Evolutionary conservation across 2,329 filamentous ascomycete genomes (phyloP), one percentile per base, ranked within the genome.

Genomic region (Ophiosphaerella narmari): DNA sequence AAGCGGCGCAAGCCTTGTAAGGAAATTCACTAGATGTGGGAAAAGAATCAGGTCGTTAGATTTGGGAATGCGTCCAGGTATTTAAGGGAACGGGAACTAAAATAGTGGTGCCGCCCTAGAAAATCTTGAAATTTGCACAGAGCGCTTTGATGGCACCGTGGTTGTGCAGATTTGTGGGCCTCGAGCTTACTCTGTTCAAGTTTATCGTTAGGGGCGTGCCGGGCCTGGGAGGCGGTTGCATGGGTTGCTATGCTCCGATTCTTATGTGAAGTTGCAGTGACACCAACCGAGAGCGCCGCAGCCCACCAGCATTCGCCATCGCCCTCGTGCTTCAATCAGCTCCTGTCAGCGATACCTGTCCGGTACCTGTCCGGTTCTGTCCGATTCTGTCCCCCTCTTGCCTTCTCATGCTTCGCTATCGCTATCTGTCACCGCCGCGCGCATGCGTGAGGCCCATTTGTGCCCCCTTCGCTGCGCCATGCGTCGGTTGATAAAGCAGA

Each of bases 21-120:
- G 47, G 42, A 48, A 40, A 39, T 51, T 58, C 49, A 60, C 55
- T 26, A 40, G 52, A 36, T 32, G 52, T 44, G 39, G 50, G 44
- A 55, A 47, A 48, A 50, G 35, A 55, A 42, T 57, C 48, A 45
- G 50, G 45, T 53, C 49, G 57, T 16, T 1, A 57, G 56, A 49
- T 41, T 39, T 50, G 43, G 55, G 55, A 55, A 43, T 55, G 7
- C 34, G 36, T 46, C 46, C 33, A 52, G 50, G 51, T 62, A 64
- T 65, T 61, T 60, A 61, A 64, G 24, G 46, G 52, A 43, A 54
- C 65, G 66, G 67, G 65, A 70, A 59, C 67, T 70, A 70, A 65
- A 64, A 55, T 67, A 66, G 65, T 60, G 50, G 47, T 60, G 24
- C 45, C 16, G 51, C 54, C 49, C 53, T 54, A 57, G 55, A 60